Percentiles rank a stretch among this genome's conserved stretches.
phyloP scores from a whole-genome alignment of 441 rosid species.

The Populus hybrid region DNA sequence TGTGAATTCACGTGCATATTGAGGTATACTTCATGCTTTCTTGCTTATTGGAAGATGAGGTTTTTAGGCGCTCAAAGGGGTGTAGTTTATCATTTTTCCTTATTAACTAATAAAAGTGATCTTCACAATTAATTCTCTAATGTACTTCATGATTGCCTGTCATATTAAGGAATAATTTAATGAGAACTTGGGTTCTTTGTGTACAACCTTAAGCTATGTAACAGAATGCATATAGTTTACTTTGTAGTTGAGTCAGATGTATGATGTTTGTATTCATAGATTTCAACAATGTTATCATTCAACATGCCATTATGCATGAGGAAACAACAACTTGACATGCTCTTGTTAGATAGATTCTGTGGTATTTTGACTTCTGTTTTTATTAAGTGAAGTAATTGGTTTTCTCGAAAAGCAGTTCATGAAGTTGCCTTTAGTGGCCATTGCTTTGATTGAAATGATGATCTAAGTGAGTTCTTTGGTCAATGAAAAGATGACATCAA shows the following conservation, averaged over 20 bases:
- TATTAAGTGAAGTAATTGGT: neutral
- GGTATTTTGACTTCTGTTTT: neutral
- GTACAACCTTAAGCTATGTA: neutral
- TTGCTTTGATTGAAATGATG: neutral
- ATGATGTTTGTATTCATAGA: neutral
- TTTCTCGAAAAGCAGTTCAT: neutral
- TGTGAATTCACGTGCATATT: neutral
- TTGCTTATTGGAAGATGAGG: neutral
- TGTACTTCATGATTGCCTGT: neutral
- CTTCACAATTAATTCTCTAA: constrained; percentile 2
- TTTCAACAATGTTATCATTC: neutral
- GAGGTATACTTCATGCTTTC: neutral
- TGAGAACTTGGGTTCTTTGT: neutral
- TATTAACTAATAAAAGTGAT: neutral
- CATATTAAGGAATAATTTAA: neutral
- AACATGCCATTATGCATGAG: neutral
- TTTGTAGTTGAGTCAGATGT: neutral
- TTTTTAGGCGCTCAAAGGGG: constrained; percentile 4
- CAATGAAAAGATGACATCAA: neutral
- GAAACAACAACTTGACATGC: neutral
- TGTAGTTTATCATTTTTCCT: neutral
- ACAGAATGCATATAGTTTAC: neutral
- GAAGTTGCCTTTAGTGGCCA: neutral
- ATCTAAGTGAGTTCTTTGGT: neutral
- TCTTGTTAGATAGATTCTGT: neutral